A percentile compares a stretch with the other conserved stretches of the same genome.
phyloP scores from a whole-genome alignment of 148 eudicot species.

The Rhododendron mucronatum region DNA sequence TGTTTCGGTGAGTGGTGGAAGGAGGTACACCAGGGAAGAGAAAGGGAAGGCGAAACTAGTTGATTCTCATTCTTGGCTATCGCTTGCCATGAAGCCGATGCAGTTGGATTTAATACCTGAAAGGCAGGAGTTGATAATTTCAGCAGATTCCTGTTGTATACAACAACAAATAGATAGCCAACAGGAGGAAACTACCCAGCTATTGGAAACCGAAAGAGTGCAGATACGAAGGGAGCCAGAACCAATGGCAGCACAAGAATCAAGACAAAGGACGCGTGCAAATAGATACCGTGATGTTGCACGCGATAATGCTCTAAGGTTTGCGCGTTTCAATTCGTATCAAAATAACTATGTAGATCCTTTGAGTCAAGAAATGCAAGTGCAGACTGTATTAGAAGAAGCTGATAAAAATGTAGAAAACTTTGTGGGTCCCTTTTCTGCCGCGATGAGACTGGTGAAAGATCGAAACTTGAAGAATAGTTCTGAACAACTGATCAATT shows the following conservation, averaged over 20 bases:
- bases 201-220: background rate
- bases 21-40: slow-evolving; percentile 23
- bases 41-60: slow-evolving; percentile 24
- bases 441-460: slow-evolving; percentile 8
- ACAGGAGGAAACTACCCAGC: background rate
- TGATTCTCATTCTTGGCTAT: slow-evolving; percentile 18
- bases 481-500: slow-evolving; percentile 14
- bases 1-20: slow-evolving; percentile 7
- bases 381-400: background rate
- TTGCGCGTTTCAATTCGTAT: slow-evolving; percentile 14
- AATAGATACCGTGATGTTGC: background rate
- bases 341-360: background rate
- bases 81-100: background rate
- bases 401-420: slow-evolving; percentile 1
- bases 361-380: background rate
- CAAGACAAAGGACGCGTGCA: background rate
- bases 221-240: background rate
- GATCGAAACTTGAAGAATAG: slow-evolving; percentile 8
- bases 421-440: slow-evolving; percentile 14
- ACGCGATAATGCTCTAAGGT: background rate
- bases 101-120: background rate
- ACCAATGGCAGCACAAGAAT: background rate
- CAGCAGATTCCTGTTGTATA: background rate
- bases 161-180: background rate
- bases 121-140: background rate